Percentiles rank a stretch among this genome's conserved stretches.
Evolutionary conservation across 768 basidiomycete species (phyloP).

Genomic region (Rhodotorula paludigena): DNA sequence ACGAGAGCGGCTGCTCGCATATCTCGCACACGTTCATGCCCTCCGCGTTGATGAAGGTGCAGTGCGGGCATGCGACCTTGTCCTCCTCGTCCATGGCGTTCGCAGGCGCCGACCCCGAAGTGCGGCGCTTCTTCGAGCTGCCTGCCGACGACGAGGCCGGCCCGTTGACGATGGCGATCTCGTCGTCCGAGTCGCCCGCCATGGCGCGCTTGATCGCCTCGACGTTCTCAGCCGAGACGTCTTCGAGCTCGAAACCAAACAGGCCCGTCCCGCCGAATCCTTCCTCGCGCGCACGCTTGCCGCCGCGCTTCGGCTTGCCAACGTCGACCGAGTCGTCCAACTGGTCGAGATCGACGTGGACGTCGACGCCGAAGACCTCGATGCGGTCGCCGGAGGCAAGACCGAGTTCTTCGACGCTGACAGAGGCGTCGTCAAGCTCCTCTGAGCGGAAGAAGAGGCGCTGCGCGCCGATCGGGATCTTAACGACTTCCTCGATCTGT

Average conservation of each 20-base stretch:
- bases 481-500: slow-evolving; percentile 56
- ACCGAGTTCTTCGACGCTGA: slow-evolving; percentile 56
- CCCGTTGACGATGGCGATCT: neutral
- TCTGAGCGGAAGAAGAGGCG: slow-evolving; percentile 59
- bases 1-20: neutral
- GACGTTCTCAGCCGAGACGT: neutral
- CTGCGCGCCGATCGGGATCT: slow-evolving; percentile 71
- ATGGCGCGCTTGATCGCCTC: neutral
- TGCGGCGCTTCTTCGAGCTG: neutral
- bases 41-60: slow-evolving; percentile 27
- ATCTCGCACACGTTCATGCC: slow-evolving; percentile 21
- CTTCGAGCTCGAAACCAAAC: slow-evolving; percentile 12
- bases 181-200: neutral
- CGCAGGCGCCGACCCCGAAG: neutral
- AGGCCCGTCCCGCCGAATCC: slow-evolving; percentile 38
- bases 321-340: slow-evolving; percentile 10
- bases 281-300: slow-evolving; percentile 25
- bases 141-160: neutral
- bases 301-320: neutral
- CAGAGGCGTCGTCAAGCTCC: slow-evolving; percentile 63
- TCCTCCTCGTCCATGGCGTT: neutral
- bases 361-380: slow-evolving; percentile 62
- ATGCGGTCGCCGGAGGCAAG: slow-evolving; percentile 61
- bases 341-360: slow-evolving; percentile 57
- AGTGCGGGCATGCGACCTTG: slow-evolving; percentile 1